phyloP scores from a whole-genome alignment of 257 asterid species.

The Leptodermis oblonga region DNA sequence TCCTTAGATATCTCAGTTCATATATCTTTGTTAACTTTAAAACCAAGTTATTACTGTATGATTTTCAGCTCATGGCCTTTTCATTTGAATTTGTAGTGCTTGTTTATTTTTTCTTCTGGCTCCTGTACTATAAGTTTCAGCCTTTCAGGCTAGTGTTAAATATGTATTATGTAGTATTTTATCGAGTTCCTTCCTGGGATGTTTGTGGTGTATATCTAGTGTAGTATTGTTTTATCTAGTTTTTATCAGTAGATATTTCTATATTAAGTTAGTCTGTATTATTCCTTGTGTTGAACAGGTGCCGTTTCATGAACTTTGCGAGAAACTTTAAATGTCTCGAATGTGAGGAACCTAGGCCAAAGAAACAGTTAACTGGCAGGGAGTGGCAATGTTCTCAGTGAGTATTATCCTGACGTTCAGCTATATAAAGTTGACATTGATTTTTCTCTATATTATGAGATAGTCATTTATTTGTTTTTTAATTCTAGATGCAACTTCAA shows the following conservation, averaged over 20 bases:
- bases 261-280: background rate
- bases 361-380: constrained; percentile 63
- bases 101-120: background rate
- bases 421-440: constrained; percentile 5
- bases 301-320: constrained; percentile 93
- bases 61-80: background rate
- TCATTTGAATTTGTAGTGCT: background rate
- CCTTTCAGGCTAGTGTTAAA: background rate
- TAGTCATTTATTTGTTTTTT: background rate
- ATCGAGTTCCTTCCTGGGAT: background rate
- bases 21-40: no score
- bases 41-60: background rate
- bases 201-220: background rate
- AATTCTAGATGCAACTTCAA: constrained; percentile 68
- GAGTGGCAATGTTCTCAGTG: constrained; percentile 99
- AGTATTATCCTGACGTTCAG: constrained; percentile 25
- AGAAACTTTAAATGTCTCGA: constrained; percentile 81
- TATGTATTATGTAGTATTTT: no score
- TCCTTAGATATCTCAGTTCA: background rate
- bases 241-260: background rate
- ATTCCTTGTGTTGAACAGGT: constrained; percentile 50
- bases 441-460: background rate
- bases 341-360: constrained; percentile 83
- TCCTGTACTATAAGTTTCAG: background rate
- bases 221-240: background rate